These are phyloP conservation scores for Paecilomyces niveus DNA, from an alignment of 2,329 filamentous ascomycete species.

Conservation along the genomic window DNA sequence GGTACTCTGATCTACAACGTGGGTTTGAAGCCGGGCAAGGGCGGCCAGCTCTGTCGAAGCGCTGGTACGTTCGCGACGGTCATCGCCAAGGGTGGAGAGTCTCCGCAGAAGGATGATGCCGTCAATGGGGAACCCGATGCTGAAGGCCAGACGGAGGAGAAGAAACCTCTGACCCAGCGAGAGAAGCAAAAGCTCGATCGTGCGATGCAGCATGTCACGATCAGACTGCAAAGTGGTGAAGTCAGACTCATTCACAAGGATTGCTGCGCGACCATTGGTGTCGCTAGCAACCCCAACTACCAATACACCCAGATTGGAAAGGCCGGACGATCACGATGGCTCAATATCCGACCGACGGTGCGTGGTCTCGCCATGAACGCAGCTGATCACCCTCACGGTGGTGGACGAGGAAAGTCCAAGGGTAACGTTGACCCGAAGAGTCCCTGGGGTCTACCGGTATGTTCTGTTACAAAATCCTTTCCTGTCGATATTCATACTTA, in stretches of 20 bases:
- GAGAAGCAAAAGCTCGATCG: slow-evolving; percentile 44
- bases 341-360: slow-evolving; percentile 91
- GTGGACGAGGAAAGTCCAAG: slow-evolving; percentile 99
- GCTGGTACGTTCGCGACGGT: slow-evolving; percentile 89
- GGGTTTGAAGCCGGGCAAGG: slow-evolving; percentile 62
- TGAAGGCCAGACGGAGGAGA: slow-evolving; percentile 11
- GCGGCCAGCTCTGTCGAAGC: slow-evolving; percentile 87
- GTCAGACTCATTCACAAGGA: slow-evolving; percentile 82
- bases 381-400: slow-evolving; percentile 96
- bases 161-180: slow-evolving; percentile 28
- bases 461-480: slow-evolving; percentile 30
- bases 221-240: slow-evolving; percentile 88
- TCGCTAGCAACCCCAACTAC: slow-evolving; percentile 87
- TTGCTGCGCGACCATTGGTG: slow-evolving; percentile 88
- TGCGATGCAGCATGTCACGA: slow-evolving; percentile 70
- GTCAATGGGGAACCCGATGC: slow-evolving; percentile 37
- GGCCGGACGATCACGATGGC: slow-evolving; percentile 85
- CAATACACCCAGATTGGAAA: slow-evolving; percentile 90
- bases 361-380: slow-evolving; percentile 99
- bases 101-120: slow-evolving; percentile 47
- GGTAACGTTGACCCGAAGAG: slow-evolving; percentile 92
- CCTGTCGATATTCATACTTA: slow-evolving; percentile 1
- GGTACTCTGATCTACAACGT: slow-evolving; percentile 92
- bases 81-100: slow-evolving; percentile 78
- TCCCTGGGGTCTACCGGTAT: slow-evolving; percentile 91